These are phyloP conservation scores for Euphorbia celastroides DNA, from an alignment of 441 rosid genomes.

Conservation along the genomic window DNA sequence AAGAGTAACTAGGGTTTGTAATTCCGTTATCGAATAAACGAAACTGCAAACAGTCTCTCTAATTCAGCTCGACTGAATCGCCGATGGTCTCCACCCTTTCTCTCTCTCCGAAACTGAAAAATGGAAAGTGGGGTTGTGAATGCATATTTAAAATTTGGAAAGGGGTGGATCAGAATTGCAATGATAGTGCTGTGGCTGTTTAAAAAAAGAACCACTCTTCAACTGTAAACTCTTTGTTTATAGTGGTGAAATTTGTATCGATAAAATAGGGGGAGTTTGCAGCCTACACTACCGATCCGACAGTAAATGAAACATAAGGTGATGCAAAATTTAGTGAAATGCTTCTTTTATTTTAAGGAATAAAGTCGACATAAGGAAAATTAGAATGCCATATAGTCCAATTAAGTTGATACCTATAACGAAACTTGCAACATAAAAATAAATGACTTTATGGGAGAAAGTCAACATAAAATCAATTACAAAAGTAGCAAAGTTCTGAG, in stretches of 20 bases:
- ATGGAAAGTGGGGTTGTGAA: neutral
- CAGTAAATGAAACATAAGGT: neutral
- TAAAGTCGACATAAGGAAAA: no score
- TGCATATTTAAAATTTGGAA: neutral
- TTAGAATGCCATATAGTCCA: no score
- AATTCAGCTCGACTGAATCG: slow-evolving; percentile 9
- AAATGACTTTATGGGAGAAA: no score
- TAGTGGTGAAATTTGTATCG: neutral
- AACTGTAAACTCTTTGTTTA: neutral
- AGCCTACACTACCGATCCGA: neutral
- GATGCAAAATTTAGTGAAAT: neutral
- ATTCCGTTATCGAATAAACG: slow-evolving; percentile 8
- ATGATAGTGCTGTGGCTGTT: neutral
- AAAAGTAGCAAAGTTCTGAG: no score
- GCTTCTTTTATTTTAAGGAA: no score
- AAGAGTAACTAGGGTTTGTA: neutral
- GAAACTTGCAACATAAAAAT: no score
- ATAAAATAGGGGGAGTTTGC: neutral
- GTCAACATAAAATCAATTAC: no score
- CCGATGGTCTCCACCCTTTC: neutral
- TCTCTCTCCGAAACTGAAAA: neutral
- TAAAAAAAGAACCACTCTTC: neutral
- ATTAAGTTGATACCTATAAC: no score
- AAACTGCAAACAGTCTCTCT: neutral
- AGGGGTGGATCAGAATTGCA: neutral